phyloP scores from a whole-genome alignment of 1,284 basidiomycete genomes.

The Ceratobasidium sp. region DNA sequence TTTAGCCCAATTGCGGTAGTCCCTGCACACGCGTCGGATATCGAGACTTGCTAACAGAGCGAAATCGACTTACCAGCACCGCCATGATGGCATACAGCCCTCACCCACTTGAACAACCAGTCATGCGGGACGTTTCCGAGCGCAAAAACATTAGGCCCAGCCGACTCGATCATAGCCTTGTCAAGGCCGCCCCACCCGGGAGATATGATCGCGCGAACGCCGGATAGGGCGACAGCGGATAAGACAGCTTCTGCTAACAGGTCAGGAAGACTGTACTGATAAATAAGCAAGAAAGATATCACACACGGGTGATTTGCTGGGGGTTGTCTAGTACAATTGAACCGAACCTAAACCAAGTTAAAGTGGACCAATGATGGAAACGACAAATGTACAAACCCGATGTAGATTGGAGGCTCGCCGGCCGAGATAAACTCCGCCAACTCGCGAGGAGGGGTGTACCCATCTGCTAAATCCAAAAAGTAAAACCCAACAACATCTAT shows the following conservation, averaged over 20 bases:
- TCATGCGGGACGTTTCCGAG: slow-evolving; percentile 76
- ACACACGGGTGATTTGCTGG: slow-evolving; percentile 64
- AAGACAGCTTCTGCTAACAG: slow-evolving; percentile 62
- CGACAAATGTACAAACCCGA: slow-evolving; percentile 60
- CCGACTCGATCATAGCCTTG: slow-evolving; percentile 59
- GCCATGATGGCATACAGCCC: slow-evolving; percentile 77
- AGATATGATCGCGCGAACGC: slow-evolving; percentile 71
- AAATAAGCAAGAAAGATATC: neutral
- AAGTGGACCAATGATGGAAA: neutral
- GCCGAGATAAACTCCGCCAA: slow-evolving; percentile 64
- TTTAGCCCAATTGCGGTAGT: slow-evolving; percentile 73
- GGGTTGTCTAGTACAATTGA: slow-evolving; percentile 75
- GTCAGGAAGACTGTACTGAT: neutral
- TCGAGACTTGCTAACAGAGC: slow-evolving; percentile 37
- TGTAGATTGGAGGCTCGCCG: slow-evolving; percentile 69
- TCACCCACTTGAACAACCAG: slow-evolving; percentile 75
- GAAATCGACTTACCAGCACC: slow-evolving; percentile 60
- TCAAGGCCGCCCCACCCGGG: slow-evolving; percentile 74
- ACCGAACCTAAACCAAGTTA: too few species aligned
- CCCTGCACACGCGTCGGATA: slow-evolving; percentile 55
- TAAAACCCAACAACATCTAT: slow-evolving; percentile 76
- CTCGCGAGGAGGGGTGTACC: slow-evolving; percentile 64
- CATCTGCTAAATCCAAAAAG: slow-evolving; percentile 66
- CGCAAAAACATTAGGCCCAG: slow-evolving; percentile 68
- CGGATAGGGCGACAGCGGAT: slow-evolving; percentile 66